These are phyloP conservation scores for Smittium culicis DNA, from an alignment of 371 early-diverging fungal species.

Conservation along the genomic window DNA sequence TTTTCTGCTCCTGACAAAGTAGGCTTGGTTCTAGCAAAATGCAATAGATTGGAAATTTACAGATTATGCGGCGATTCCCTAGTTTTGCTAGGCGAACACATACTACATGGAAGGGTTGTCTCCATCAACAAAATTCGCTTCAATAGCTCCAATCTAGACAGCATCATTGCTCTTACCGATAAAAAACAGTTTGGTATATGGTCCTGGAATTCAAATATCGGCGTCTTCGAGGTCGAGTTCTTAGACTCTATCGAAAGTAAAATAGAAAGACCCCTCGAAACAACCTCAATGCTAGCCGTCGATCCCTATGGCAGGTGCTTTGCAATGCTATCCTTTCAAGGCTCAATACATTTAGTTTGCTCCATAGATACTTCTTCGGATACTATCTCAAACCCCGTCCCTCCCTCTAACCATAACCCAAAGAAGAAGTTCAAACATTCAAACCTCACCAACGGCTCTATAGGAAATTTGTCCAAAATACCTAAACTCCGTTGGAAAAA, in stretches of 20 bases:
- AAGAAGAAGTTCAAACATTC: not conserved
- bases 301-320: conserved; percentile 38
- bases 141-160: not conserved
- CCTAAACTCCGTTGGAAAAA: conserved; percentile 9
- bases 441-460: conserved; percentile 1
- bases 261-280: conserved; percentile 36
- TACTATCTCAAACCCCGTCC: conserved; percentile 20
- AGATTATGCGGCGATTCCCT: conserved; percentile 1
- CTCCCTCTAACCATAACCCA: conserved; percentile 13
- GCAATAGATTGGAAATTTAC: conserved; percentile 9
- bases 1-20: not conserved
- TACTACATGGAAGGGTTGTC: conserved; percentile 7
- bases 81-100: conserved; percentile 5
- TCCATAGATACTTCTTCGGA: not conserved
- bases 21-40: conserved; percentile 7
- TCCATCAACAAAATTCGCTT: conserved; percentile 5
- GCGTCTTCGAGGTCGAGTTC: conserved; percentile 36
- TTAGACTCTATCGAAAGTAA: conserved; percentile 44
- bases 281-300: conserved; percentile 33
- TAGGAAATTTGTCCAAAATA: conserved; percentile 3
- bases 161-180: conserved; percentile 5
- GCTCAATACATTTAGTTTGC: conserved; percentile 34
- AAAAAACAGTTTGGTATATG: conserved; percentile 11
- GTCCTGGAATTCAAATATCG: conserved; percentile 1
- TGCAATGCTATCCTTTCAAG: conserved; percentile 41